These are phyloP conservation scores for Apiospora phragmitis DNA, from an alignment of 2,329 filamentous ascomycete genomes.

Conservation along the genomic window DNA sequence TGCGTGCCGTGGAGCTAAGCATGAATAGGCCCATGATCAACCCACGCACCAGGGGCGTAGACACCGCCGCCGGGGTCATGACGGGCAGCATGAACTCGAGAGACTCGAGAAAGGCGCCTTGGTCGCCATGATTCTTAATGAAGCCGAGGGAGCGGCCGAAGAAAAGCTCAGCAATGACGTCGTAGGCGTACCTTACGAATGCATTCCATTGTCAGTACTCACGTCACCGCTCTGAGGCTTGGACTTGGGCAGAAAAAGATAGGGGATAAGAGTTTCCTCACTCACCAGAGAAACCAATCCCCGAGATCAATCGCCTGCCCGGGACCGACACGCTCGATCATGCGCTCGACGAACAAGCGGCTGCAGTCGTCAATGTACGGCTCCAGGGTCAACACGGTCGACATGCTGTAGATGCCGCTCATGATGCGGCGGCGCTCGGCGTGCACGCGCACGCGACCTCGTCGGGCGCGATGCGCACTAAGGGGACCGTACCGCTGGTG, in stretches of 20 bases:
- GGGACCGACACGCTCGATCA: constrained; percentile 14
- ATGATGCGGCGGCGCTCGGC: constrained; percentile 17
- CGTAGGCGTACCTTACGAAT: constrained; percentile 30
- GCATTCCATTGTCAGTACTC: neutral
- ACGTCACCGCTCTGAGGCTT: no score
- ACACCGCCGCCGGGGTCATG: constrained; percentile 20
- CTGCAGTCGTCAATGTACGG: constrained; percentile 18
- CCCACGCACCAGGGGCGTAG: constrained; percentile 29
- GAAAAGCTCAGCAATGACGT: constrained; percentile 44
- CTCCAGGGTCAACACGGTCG: constrained; percentile 18
- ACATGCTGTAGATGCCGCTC: constrained; percentile 18
- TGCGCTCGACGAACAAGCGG: constrained; percentile 14
- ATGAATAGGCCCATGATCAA: constrained; percentile 27
- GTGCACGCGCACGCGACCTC: constrained; percentile 17
- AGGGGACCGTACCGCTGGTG: constrained; percentile 17
- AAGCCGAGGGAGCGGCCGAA: constrained; percentile 44
- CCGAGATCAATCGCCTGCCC: constrained; percentile 11
- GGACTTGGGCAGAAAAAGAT: no score
- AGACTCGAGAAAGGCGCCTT: constrained; percentile 36
- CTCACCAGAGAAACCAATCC: no score
- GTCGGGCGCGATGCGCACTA: constrained; percentile 17
- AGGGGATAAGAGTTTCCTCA: no score
- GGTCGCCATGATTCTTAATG: constrained; percentile 37
- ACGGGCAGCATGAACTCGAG: constrained; percentile 21
- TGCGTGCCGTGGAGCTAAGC: neutral